phyloP scores from a whole-genome alignment of 2,329 filamentous ascomycete genomes.

The Talaromyces albobiverticillius region DNA sequence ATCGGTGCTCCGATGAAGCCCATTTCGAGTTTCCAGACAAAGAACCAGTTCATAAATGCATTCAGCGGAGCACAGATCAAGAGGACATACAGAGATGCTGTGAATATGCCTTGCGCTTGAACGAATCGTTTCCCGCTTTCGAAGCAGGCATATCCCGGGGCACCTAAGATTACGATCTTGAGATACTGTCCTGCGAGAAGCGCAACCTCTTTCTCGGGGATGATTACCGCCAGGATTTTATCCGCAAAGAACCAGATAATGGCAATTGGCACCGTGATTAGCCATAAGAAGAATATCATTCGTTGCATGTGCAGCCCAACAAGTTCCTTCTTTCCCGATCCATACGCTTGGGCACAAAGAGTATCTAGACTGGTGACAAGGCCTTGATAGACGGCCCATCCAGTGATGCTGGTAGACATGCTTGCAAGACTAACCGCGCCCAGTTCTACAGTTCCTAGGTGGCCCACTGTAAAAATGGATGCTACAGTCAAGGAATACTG shows the following conservation, averaged over 20 bases:
- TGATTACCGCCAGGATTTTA: slow-evolving; percentile 61
- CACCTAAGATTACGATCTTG: slow-evolving; percentile 65
- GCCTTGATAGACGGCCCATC: slow-evolving; percentile 75
- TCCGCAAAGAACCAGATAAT: slow-evolving; percentile 69
- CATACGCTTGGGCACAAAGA: slow-evolving; percentile 89
- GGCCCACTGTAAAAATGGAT: slow-evolving; percentile 74
- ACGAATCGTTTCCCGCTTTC: slow-evolving; percentile 81
- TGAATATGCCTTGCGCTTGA: slow-evolving; percentile 85
- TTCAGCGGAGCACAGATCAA: slow-evolving; percentile 80
- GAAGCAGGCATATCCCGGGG: slow-evolving; percentile 73
- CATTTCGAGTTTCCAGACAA: slow-evolving; percentile 68
- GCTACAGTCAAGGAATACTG: slow-evolving; percentile 84
- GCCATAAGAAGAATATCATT: slow-evolving; percentile 74
- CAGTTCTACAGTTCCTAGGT: slow-evolving; percentile 68
- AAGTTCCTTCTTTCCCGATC: slow-evolving; percentile 82
- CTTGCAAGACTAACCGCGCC: slow-evolving; percentile 66
- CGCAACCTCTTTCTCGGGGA: slow-evolving; percentile 70
- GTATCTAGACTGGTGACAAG: slow-evolving; percentile 88
- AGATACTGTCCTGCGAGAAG: slow-evolving; percentile 71
- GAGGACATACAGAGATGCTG: slow-evolving; percentile 77
- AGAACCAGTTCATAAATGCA: slow-evolving; percentile 73
- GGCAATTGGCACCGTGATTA: slow-evolving; percentile 68
- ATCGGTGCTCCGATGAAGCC: slow-evolving; percentile 79
- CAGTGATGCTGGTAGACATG: slow-evolving; percentile 79
- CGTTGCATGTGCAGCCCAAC: slow-evolving; percentile 81